A percentile compares a stretch with the other conserved stretches of the same genome.
These are phyloP conservation scores for Kickxella alabastrina DNA, from an alignment of 192 early-diverging fungal species.

Conservation along the genomic window DNA sequence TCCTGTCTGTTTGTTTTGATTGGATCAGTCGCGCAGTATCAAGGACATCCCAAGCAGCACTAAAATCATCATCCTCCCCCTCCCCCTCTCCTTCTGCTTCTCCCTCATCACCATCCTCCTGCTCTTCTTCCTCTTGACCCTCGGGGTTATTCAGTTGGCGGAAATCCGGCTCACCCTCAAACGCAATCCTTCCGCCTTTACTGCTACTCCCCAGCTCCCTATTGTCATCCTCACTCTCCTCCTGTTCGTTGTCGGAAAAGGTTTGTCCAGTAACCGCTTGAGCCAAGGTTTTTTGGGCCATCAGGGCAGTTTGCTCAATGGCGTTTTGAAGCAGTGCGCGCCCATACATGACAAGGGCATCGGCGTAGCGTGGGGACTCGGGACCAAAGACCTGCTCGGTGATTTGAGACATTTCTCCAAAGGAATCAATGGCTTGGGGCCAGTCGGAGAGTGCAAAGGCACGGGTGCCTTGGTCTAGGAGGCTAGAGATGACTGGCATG, in stretches of 20 bases:
- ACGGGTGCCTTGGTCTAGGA: slow-evolving; percentile 64
- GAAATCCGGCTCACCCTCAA: slow-evolving; percentile 64
- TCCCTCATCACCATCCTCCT: slow-evolving; percentile 11
- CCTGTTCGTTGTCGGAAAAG: slow-evolving; percentile 14
- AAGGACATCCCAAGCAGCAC: slow-evolving; percentile 79
- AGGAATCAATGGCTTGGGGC: slow-evolving; percentile 59
- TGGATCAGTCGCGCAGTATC: slow-evolving; percentile 82
- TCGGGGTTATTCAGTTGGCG: slow-evolving; percentile 49
- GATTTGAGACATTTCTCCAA: slow-evolving; percentile 66
- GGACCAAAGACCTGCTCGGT: slow-evolving; percentile 62
- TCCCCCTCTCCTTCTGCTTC: slow-evolving; percentile 37
- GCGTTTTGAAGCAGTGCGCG: slow-evolving; percentile 69
- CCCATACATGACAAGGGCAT: slow-evolving; percentile 71
- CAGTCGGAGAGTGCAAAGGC: slow-evolving; percentile 62
- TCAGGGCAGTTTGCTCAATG: slow-evolving; percentile 68
- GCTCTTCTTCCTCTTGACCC: slow-evolving; percentile 28
- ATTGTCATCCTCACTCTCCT: slow-evolving; percentile 15
- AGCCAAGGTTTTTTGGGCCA: slow-evolving; percentile 58
- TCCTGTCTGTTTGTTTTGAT: slow-evolving; percentile 52
- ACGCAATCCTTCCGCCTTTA: slow-evolving; percentile 62
- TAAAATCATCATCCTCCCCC: slow-evolving; percentile 59
- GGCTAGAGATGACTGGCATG: slow-evolving; percentile 45
- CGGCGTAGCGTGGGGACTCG: slow-evolving; percentile 62
- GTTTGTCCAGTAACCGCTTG: slow-evolving; percentile 42
- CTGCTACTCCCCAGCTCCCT: too few species aligned